Evolutionary conservation across 305 asterid species (phyloP), one percentile per base, ranked within the genome.

Genomic region (Lippia alba): DNA sequence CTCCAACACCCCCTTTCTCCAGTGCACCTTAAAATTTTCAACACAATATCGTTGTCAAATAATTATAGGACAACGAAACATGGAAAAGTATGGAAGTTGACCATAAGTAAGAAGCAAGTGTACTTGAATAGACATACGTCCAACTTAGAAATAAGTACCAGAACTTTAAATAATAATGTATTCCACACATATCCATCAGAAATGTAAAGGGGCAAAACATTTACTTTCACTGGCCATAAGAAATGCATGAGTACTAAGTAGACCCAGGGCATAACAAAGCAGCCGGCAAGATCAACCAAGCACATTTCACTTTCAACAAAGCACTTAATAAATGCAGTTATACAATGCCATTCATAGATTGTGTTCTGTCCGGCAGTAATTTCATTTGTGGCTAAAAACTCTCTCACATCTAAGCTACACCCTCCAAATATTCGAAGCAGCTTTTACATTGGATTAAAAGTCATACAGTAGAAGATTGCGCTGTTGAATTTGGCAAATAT

Each of bases 1-100:
- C 99, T 84, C 98, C 99, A 79, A 95, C 98, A 73, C 99, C 98
- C 67, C 98, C 98, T 84, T 92, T 92, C 74, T 90, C 96, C 89
- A 95, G 79, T 49, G 97, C 86, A 83, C 83, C 99, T 95, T 73
- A 54, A 82, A 58, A 70, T 48, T 77, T 66, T 61, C 70, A 74
- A 70, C 39, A 63, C n/a, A 49, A 69, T 62, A 70, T 54, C 74
- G 65, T 64, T 45, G 59, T 53, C 54, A 44, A 60, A 64, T 63
- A 66, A 57, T 36, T 19, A 62, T 50, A 64, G 54, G 61, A 75
- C 17, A 64, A 60, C 72, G 46, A 8, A 61, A 56, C 34, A 4
- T 36, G 51, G 39, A 64, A 15, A 69, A 44, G 19, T 44, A 73
- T 39, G 36, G 44, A 36, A 45, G 54, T 61, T 36, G 45, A 40